These are phyloP conservation scores for Boechera retrofracta DNA, from an alignment of 345 rosid genomes.

Conservation along the genomic window DNA sequence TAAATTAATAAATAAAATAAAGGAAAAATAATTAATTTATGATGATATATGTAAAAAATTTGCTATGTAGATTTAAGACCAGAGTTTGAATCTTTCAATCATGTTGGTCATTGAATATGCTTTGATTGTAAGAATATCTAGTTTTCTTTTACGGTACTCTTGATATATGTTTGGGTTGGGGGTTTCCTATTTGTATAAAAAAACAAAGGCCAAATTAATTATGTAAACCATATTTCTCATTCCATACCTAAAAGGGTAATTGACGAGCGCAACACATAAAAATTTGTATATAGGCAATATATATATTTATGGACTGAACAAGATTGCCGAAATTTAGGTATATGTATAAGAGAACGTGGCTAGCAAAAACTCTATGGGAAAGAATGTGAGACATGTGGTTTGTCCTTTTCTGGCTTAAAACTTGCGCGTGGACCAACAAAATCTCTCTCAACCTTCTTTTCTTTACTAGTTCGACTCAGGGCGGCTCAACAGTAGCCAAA, in stretches of 20 bases:
- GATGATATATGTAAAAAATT: background rate
- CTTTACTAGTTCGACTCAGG: background rate
- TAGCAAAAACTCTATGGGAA: slow-evolving; percentile 27
- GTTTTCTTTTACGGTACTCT: background rate
- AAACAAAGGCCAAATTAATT: background rate
- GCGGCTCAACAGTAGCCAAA: background rate
- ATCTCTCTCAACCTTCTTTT: background rate
- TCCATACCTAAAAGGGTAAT: background rate
- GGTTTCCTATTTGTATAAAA: background rate
- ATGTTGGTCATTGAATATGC: background rate
- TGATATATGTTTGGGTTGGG: background rate
- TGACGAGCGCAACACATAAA: slow-evolving; percentile 11
- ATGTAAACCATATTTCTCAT: background rate
- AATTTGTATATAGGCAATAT: slow-evolving; percentile 1
- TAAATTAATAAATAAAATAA: background rate
- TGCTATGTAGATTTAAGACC: background rate
- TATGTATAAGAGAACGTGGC: slow-evolving; percentile 31
- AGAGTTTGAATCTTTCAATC: background rate
- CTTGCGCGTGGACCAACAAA: slow-evolving; percentile 14
- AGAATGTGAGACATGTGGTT: slow-evolving; percentile 27
- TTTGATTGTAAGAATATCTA: background rate
- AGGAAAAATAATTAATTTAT: background rate
- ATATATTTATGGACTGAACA: slow-evolving; percentile 7
- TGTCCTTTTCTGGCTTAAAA: slow-evolving; percentile 36
- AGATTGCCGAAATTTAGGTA: slow-evolving; percentile 9